Evolutionary conservation across 768 basidiomycete species (phyloP), one percentile per base, ranked within the genome.

Genomic region (Clavaria fumosa): DNA sequence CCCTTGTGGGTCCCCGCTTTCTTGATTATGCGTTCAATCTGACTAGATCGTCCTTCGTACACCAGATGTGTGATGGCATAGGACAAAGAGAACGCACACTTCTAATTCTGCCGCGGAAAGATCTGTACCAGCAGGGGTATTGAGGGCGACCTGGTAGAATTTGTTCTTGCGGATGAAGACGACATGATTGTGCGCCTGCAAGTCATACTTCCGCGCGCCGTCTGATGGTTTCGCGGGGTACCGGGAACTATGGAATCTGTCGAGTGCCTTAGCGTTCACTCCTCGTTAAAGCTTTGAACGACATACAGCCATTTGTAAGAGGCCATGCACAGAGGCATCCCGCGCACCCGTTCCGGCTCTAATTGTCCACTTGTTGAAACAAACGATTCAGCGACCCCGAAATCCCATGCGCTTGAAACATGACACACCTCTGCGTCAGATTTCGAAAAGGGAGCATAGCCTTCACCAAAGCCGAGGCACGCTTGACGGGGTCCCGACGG

Each of bases 231-330:
- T 75, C 35, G 64, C 66, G 3, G 95, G 95, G 54, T 88, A 79
- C 15, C 95, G 77, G n/a, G 71, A 75, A 1, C 91, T 66, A 57
- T 97, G 95, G 72, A 99, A 99, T 18, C 80, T 83, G 44, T n/a
- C 23, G 19, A 14, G 19, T 17, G 14, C 34, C 11, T 37, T 20
- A 40, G 31, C 19, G 35, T 18, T 34, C 10, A 17, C 7, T 23
- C 37, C 10, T 10, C 18, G 23, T 20, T 22, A 20, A 7, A 17
- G 7, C 33, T 34, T 34, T 22, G 14, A 24, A 20, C 19, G 12
- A 59, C 76, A 57, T 47, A 79, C 66, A 97, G 67, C 79, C 89
- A 93, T 55, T 89, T 78, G 70, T 93, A 95, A n/a, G 86, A 86
- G 0, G 64, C 65, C 86, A 93, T 95, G 57, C 81, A 80, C 5